phyloP scores from a whole-genome alignment of 768 basidiomycete genomes.

The Calocybe indica region DNA sequence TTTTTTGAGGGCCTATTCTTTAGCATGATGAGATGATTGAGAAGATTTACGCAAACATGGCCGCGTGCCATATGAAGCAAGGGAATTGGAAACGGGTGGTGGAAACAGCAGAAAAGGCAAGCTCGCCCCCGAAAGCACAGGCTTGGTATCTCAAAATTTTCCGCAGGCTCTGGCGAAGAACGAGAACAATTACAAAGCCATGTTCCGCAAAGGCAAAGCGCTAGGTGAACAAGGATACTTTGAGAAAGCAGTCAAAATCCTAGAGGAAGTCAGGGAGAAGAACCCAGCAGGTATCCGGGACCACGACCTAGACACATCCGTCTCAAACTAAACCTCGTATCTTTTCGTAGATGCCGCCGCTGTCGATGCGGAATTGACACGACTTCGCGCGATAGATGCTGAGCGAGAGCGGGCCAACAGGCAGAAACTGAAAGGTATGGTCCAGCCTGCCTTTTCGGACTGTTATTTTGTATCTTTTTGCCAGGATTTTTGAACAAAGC shows the following conservation, averaged over 20 bases:
- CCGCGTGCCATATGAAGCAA: slow-evolving; percentile 77
- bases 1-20: not conserved
- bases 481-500: slow-evolving; percentile 45
- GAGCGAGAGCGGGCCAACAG: slow-evolving; percentile 61
- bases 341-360: slow-evolving; percentile 42
- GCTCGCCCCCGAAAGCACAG: slow-evolving; percentile 2
- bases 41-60: slow-evolving; percentile 83
- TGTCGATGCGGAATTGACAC: slow-evolving; percentile 59
- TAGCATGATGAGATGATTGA: slow-evolving; percentile 73
- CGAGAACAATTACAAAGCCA: slow-evolving; percentile 69
- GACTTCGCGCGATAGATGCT: slow-evolving; percentile 57
- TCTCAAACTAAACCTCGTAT: not conserved
- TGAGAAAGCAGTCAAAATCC: slow-evolving; percentile 62
- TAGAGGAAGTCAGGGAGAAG: slow-evolving; percentile 60
- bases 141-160: not conserved
- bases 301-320: not conserved
- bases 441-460: not conserved
- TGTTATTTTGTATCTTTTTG: not conserved
- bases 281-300: slow-evolving; percentile 47
- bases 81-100: slow-evolving; percentile 73
- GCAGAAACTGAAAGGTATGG: slow-evolving; percentile 68
- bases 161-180: slow-evolving; percentile 69
- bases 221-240: slow-evolving; percentile 71
- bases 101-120: slow-evolving; percentile 78
- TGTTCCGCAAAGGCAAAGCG: slow-evolving; percentile 79